A percentile compares a stretch with the other conserved stretches of the same genome.
phyloP scores from a whole-genome alignment of 192 early-diverging fungal genomes.

The Ambispora gerdemannii region DNA sequence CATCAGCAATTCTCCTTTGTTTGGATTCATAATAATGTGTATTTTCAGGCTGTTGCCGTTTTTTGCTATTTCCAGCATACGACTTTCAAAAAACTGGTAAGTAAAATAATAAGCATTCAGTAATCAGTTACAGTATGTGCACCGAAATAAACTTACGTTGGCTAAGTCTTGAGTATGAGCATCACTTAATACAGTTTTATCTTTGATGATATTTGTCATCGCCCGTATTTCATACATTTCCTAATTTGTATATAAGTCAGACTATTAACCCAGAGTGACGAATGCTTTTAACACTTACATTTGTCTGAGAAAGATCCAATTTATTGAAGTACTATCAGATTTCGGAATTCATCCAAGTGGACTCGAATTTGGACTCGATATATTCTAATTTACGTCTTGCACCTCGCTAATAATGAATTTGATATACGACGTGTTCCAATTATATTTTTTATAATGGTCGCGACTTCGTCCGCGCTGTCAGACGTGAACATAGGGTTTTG shows the following conservation, averaged over 20 bases:
- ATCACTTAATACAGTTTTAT: constrained; percentile 29
- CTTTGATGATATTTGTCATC: constrained; percentile 24
- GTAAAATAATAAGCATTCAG: constrained; percentile 23
- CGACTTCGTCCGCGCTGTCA: constrained; percentile 21
- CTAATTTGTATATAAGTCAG: constrained; percentile 27
- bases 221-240: constrained; percentile 25
- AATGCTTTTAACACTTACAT: constrained; percentile 27
- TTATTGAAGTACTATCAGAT: constrained; percentile 25
- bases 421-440: constrained; percentile 25
- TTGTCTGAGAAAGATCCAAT: constrained; percentile 30
- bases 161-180: constrained; percentile 25
- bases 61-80: constrained; percentile 20
- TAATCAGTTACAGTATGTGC: constrained; percentile 26
- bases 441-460: constrained; percentile 26
- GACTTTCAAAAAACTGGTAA: constrained; percentile 21
- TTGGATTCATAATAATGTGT: constrained; percentile 16
- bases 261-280: constrained; percentile 13
- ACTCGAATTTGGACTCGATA: constrained; percentile 25
- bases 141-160: constrained; percentile 28
- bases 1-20: constrained; percentile 26
- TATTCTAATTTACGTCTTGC: constrained; percentile 24
- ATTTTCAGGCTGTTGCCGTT: constrained; percentile 29
- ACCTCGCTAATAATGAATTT: constrained; percentile 28
- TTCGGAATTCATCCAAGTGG: constrained; percentile 22
- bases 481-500: constrained; percentile 21